Evolutionary conservation across 441 rosid genomes (phyloP).

Genomic region (Croton laevigatus): DNA sequence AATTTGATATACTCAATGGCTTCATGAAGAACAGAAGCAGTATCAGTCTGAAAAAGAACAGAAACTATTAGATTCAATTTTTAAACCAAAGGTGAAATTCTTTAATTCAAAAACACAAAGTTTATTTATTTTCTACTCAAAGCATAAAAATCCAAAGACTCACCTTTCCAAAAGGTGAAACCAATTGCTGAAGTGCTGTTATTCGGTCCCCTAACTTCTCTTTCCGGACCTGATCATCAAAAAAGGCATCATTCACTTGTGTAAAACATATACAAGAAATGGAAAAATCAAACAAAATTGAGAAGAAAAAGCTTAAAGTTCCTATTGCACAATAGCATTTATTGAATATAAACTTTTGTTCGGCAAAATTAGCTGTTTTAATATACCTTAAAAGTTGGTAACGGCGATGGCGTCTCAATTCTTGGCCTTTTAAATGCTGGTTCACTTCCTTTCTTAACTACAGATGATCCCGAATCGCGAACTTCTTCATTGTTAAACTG

Average conservation of each 20-base stretch:
- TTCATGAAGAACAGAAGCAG: slow-evolving; percentile 98
- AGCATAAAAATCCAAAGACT: slow-evolving; percentile 24
- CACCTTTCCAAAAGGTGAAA: slow-evolving; percentile 99
- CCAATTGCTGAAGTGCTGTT: slow-evolving; percentile 99
- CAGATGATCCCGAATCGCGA: slow-evolving; percentile 32
- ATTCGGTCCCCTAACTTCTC: slow-evolving; percentile 99
- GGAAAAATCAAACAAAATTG: not conserved
- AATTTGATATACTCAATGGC: slow-evolving; percentile 95
- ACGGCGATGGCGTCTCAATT: slow-evolving; percentile 75
- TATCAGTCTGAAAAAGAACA: slow-evolving; percentile 69
- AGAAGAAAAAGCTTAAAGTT: slow-evolving; percentile 7
- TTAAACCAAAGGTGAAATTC: slow-evolving; percentile 10
- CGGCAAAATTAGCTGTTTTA: too few species aligned
- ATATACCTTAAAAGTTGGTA: slow-evolving; percentile 86
- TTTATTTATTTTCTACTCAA: slow-evolving; percentile 22
- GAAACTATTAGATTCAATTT: slow-evolving; percentile 6
- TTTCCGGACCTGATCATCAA: slow-evolving; percentile 71
- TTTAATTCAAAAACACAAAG: slow-evolving; percentile 16
- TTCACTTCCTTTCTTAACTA: slow-evolving; percentile 54
- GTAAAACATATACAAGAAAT: not conserved
- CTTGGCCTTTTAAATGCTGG: slow-evolving; percentile 61
- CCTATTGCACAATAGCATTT: not conserved
- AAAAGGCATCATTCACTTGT: slow-evolving; percentile 19
- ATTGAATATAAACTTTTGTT: not conserved
- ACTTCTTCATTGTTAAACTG: slow-evolving; percentile 40